Conservation (phyloP, 2,329 filamentous ascomycete species). For the Dactylellina drechsleri region DNA sequence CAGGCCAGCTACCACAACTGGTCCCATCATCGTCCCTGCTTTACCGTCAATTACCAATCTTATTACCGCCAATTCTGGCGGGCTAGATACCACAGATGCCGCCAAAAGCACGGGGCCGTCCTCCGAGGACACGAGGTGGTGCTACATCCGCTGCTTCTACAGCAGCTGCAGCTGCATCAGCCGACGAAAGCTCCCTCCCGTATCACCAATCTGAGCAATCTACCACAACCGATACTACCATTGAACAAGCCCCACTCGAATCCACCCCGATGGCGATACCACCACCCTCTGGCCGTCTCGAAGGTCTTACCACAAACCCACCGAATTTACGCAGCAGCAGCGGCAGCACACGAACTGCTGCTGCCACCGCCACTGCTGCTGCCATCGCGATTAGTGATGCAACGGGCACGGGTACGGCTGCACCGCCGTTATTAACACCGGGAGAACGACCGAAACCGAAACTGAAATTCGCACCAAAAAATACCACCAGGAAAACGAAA, state of each 20-base stretch:
- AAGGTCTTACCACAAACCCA: slow-evolving; percentile 52
- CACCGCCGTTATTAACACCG: slow-evolving; percentile 28
- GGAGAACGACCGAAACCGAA: slow-evolving; percentile 44
- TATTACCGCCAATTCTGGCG: no score
- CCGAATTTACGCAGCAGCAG: slow-evolving; percentile 2
- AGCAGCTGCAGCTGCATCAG: neutral
- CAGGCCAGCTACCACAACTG: neutral
- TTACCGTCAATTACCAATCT: neutral
- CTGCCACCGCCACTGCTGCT: slow-evolving; percentile 9
- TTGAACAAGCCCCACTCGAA: slow-evolving; percentile 10
- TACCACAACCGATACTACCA: slow-evolving; percentile 5
- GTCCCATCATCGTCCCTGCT: neutral
- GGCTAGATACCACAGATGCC: slow-evolving; percentile 23
- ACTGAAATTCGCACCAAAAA: slow-evolving; percentile 58
- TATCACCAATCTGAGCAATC: slow-evolving; percentile 6
- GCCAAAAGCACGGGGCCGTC: slow-evolving; percentile 32
- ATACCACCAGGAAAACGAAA: slow-evolving; percentile 56
- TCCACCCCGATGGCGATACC: slow-evolving; percentile 55
- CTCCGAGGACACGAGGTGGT: slow-evolving; percentile 20
- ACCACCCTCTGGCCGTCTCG: slow-evolving; percentile 57
- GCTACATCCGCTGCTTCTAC: slow-evolving; percentile 16
- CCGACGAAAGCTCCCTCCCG: slow-evolving; percentile 4
- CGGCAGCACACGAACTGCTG: slow-evolving; percentile 7
- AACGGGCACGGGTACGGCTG: neutral
- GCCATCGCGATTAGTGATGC: neutral